Percentiles rank a stretch among this genome's conserved stretches.
These are phyloP conservation scores for Chlorella sp. DNA, from an alignment of 139 green algal genomes.

Conservation along the genomic window DNA sequence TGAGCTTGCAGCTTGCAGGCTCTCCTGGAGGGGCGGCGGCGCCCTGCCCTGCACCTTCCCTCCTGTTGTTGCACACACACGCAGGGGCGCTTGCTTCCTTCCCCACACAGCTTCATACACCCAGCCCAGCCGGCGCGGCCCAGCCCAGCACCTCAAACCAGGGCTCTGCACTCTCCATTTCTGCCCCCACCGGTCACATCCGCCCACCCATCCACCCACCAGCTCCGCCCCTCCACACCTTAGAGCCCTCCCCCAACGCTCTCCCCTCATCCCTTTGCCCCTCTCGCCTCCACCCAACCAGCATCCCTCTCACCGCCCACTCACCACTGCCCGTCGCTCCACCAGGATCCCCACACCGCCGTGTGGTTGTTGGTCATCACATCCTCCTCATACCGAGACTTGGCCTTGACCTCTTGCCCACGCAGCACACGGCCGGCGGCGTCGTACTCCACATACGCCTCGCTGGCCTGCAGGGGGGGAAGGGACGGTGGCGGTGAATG, in stretches of 20 bases:
- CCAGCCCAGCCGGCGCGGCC: no score
- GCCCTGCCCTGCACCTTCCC: no score
- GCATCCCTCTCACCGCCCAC: neutral
- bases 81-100: no score
- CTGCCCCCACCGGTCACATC: neutral
- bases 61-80: no score
- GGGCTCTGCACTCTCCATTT: neutral
- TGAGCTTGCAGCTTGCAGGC: no score
- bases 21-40: no score
- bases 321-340: constrained; percentile 83
- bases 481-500: neutral
- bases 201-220: neutral
- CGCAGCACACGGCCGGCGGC: constrained; percentile 72
- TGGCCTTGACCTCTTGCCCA: constrained; percentile 67
- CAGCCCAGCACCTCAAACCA: no score
- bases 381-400: constrained; percentile 95
- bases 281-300: no score
- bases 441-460: constrained; percentile 98
- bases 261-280: no score
- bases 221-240: neutral
- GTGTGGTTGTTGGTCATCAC: constrained; percentile 96
- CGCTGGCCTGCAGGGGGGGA: constrained; percentile 65
- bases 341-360: constrained; percentile 95
- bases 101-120: neutral
- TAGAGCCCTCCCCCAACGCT: neutral